Conservation (phyloP, 768 basidiomycete species). For the Wakefieldia striispora region DNA sequence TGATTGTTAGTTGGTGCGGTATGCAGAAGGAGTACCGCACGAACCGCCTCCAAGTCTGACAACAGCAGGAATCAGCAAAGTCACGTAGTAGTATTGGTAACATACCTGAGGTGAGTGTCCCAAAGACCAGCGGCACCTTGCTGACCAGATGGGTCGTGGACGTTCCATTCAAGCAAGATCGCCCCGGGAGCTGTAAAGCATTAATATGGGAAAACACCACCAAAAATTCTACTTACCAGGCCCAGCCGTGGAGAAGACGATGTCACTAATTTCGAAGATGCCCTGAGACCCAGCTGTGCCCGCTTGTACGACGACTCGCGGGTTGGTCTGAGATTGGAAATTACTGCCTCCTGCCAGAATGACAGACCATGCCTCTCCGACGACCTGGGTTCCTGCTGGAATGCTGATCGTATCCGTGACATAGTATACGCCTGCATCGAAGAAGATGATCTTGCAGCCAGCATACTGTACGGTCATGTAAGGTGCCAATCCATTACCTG, state of each 20-base stretch:
- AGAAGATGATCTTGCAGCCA: slow-evolving; percentile 77
- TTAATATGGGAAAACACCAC: not conserved
- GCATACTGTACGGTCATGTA: slow-evolving; percentile 43
- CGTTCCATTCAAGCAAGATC: slow-evolving; percentile 55
- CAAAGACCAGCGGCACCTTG: slow-evolving; percentile 54
- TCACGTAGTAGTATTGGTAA: not conserved
- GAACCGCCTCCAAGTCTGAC: slow-evolving; percentile 29
- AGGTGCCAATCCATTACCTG: not conserved
- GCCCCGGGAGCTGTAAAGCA: slow-evolving; percentile 39
- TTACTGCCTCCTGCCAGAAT: slow-evolving; percentile 45
- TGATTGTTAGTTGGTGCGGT: not conserved
- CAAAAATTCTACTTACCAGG: slow-evolving; percentile 28
- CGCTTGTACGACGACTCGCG: slow-evolving; percentile 40
- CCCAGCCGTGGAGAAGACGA: slow-evolving; percentile 58
- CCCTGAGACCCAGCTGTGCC: slow-evolving; percentile 48
- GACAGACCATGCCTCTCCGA: slow-evolving; percentile 50
- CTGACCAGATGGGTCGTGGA: slow-evolving; percentile 49
- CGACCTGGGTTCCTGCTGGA: slow-evolving; percentile 46
- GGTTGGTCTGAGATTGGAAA: slow-evolving; percentile 40
- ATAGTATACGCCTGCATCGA: slow-evolving; percentile 64
- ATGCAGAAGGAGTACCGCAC: not conserved
- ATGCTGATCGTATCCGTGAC: slow-evolving; percentile 47
- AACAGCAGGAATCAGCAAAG: not conserved
- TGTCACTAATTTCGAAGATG: slow-evolving; percentile 60
- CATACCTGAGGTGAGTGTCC: slow-evolving; percentile 43